These are phyloP conservation scores for Aspergillus vadensis DNA, from an alignment of 2,329 filamentous ascomycete species.

Conservation along the genomic window DNA sequence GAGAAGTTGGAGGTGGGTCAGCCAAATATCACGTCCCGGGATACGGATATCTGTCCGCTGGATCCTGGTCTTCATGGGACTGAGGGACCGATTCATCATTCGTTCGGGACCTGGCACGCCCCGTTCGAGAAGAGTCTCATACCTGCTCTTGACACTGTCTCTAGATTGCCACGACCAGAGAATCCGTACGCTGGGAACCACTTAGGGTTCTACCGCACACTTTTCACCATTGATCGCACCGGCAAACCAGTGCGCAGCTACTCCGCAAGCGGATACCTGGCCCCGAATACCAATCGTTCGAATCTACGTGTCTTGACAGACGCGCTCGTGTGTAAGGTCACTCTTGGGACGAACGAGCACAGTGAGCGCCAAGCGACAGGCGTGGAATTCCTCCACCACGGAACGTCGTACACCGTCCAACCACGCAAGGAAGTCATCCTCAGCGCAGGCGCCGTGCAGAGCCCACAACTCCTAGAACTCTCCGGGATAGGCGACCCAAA, in stretches of 20 bases:
- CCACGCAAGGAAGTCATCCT: conserved; percentile 58
- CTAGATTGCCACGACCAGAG: no score
- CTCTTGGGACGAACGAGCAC: conserved; percentile 7
- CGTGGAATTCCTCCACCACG: conserved; percentile 23
- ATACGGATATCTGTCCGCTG: no score
- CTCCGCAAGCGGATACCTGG: conserved; percentile 19
- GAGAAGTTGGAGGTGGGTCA: conserved; percentile 22
- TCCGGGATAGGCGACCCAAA: conserved; percentile 59
- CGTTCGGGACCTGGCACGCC: no score
- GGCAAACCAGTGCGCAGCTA: conserved; percentile 20
- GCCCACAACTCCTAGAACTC: conserved; percentile 61
- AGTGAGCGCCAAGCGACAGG: conserved; percentile 17
- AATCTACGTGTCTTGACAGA: conserved; percentile 24
- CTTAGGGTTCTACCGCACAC: no score
- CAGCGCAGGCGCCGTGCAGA: conserved; percentile 59
- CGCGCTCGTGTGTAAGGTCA: conserved; percentile 16
- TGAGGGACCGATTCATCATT: no score
- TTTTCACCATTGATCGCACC: conserved; percentile 20
- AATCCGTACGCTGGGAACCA: no score
- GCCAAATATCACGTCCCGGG: no score
- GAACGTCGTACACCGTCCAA: conserved; percentile 34
- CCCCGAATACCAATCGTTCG: conserved; percentile 2
- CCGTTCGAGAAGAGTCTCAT: no score
- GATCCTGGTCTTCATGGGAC: no score
- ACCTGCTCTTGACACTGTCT: no score